Conservation (phyloP, 164 flowering plant species). For the Nymphaea colorata region DNA sequence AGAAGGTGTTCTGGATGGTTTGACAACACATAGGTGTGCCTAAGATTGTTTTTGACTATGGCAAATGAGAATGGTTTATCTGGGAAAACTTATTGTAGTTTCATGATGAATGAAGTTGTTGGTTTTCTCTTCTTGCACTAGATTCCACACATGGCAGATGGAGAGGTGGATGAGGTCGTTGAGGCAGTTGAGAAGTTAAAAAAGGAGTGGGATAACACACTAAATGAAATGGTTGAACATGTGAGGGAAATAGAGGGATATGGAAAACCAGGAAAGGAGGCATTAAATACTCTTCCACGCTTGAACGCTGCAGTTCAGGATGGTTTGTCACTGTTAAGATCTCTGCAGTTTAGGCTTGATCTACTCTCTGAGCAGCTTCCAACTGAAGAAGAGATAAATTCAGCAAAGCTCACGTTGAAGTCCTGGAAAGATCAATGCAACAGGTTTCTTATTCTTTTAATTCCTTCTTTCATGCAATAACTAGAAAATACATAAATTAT, state of each 20-base stretch:
- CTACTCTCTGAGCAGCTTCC: constrained; percentile 76
- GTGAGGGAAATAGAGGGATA: constrained; percentile 50
- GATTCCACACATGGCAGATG: not conserved
- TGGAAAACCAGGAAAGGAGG: constrained; percentile 32
- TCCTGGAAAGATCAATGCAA: constrained; percentile 57
- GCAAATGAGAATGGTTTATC: too few species aligned
- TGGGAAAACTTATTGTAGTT: too few species aligned
- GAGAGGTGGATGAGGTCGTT: constrained; percentile 57
- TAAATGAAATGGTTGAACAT: constrained; percentile 25
- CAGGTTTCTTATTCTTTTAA: constrained; percentile 19
- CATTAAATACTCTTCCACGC: constrained; percentile 54
- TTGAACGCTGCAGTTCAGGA: constrained; percentile 84
- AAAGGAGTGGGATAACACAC: constrained; percentile 61
- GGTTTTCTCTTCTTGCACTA: too few species aligned
- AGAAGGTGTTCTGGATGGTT: too few species aligned
- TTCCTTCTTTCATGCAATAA: not conserved
- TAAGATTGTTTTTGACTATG: too few species aligned
- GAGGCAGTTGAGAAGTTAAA: constrained; percentile 59
- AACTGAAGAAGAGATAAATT: constrained; percentile 34
- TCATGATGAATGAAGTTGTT: too few species aligned
- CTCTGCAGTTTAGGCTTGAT: constrained; percentile 67
- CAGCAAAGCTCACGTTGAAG: constrained; percentile 43
- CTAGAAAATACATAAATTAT: not conserved
- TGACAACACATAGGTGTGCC: too few species aligned
- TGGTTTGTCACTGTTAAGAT: constrained; percentile 44